A percentile compares a stretch with the other conserved stretches of the same genome.
These are phyloP conservation scores for Melanogaster broomeanus DNA, from an alignment of 768 basidiomycete species.

Conservation along the genomic window DNA sequence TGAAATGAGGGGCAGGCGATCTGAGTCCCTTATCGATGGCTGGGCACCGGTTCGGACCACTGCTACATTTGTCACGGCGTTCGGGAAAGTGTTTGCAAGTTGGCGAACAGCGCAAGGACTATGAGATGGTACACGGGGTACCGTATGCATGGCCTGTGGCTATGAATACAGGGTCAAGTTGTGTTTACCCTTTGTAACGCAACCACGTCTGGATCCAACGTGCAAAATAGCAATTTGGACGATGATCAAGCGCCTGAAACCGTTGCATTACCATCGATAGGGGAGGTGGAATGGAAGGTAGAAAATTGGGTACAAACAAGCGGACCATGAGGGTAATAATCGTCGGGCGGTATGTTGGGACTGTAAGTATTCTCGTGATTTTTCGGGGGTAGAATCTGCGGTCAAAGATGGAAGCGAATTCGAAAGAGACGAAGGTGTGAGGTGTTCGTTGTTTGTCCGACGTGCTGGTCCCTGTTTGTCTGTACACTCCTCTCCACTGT, in stretches of 20 bases:
- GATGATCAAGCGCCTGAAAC: background rate
- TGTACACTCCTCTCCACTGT: slow-evolving; percentile 1
- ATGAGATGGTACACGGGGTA: too few species aligned
- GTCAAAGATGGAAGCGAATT: slow-evolving; percentile 16
- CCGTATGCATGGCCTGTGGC: background rate
- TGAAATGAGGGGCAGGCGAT: too few species aligned
- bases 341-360: background rate
- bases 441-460: slow-evolving; percentile 21
- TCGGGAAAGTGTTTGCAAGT: too few species aligned
- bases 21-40: too few species aligned
- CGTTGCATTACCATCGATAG: background rate
- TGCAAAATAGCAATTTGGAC: background rate
- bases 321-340: background rate
- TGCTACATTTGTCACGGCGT: too few species aligned
- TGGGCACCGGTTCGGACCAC: too few species aligned
- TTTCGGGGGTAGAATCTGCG: background rate
- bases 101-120: too few species aligned
- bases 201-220: background rate
- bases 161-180: background rate
- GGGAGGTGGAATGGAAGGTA: background rate
- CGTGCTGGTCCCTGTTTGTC: slow-evolving; percentile 5
- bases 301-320: background rate
- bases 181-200: background rate
- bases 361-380: background rate
- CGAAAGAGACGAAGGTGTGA: slow-evolving; percentile 4